Evolutionary conservation across 2,329 filamentous ascomycete species (phyloP).

Genomic region (Ophiocordyceps polyrhachis-furcata): DNA sequence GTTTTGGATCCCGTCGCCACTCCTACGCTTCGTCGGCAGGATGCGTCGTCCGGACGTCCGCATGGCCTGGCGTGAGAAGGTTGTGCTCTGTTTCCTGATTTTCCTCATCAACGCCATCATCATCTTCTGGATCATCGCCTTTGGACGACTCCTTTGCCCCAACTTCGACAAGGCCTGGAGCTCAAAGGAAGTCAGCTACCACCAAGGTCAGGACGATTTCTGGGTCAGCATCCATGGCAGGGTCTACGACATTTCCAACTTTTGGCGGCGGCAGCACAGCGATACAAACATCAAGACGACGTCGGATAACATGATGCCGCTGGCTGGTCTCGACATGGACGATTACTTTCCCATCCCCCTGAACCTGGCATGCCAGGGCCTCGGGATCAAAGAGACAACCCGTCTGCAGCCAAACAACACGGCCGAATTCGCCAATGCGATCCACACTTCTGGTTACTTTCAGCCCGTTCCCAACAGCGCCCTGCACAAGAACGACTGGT

Average conservation of each 20-base stretch:
- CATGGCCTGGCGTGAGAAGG: constrained; percentile 92
- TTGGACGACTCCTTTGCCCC: constrained; percentile 73
- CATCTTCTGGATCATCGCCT: constrained; percentile 81
- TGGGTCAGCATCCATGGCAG: constrained; percentile 75
- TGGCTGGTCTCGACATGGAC: constrained; percentile 64
- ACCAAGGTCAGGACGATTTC: constrained; percentile 57
- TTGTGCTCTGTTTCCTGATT: constrained; percentile 69
- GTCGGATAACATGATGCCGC: constrained; percentile 49
- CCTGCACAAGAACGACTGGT: constrained; percentile 56
- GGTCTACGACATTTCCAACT: constrained; percentile 84
- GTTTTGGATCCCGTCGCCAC: constrained; percentile 83
- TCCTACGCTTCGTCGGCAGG: constrained; percentile 63
- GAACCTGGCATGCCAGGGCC: constrained; percentile 50
- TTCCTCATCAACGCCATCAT: constrained; percentile 61
- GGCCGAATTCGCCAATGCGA: constrained; percentile 29
- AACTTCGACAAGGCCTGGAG: constrained; percentile 85
- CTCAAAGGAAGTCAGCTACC: constrained; percentile 45
- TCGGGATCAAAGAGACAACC: constrained; percentile 42
- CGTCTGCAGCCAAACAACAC: constrained; percentile 48
- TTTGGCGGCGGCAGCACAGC: constrained; percentile 72
- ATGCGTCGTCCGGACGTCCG: constrained; percentile 97
- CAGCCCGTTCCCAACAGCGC: constrained; percentile 36
- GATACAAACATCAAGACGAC: constrained; percentile 45
- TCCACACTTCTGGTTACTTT: constrained; percentile 52
- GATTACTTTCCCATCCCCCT: constrained; percentile 75